Conservation (phyloP, 306 rosid species). For the Bauhinia variegata region DNA sequence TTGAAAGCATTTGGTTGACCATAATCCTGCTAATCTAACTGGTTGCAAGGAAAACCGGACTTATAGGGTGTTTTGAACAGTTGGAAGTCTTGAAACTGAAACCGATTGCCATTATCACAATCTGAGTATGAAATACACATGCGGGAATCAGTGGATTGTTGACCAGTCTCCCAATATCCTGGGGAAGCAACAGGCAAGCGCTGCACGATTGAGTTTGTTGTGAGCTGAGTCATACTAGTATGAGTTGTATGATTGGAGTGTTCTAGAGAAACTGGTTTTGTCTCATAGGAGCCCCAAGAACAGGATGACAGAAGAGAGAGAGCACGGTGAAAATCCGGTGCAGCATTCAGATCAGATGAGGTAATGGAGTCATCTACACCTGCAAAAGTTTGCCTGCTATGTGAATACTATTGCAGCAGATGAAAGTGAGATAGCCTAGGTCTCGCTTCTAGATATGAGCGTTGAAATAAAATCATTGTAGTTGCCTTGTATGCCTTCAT, state of each 20-base stretch:
- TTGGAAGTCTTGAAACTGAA: conserved; percentile 67
- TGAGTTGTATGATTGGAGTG: conserved; percentile 30
- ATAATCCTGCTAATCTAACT: conserved; percentile 39
- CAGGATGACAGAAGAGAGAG: conserved; percentile 99
- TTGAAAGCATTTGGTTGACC: conserved; percentile 3
- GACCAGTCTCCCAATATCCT: conserved; percentile 53
- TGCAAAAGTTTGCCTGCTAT: conserved; percentile 36
- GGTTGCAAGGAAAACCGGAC: conserved; percentile 52
- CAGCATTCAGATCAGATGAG: conserved; percentile 42
- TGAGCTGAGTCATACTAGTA: conserved; percentile 36
- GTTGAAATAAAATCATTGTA: background rate
- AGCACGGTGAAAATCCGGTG: conserved; percentile 74
- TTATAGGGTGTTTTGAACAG: conserved; percentile 50
- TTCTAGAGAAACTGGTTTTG: conserved; percentile 46
- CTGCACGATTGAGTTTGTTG: conserved; percentile 38
- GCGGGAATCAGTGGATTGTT: conserved; percentile 34
- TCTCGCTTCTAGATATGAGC: background rate
- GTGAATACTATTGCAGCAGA: conserved; percentile 12
- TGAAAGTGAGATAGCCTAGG: background rate
- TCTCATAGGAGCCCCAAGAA: conserved; percentile 58
- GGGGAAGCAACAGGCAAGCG: conserved; percentile 48
- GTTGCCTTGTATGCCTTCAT: background rate
- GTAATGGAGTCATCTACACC: conserved; percentile 64
- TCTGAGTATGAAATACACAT: conserved; percentile 41
- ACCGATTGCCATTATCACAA: conserved; percentile 41